These are phyloP conservation scores for Zopfia rhizophila DNA, from an alignment of 2,329 filamentous ascomycete genomes.

Conservation along the genomic window DNA sequence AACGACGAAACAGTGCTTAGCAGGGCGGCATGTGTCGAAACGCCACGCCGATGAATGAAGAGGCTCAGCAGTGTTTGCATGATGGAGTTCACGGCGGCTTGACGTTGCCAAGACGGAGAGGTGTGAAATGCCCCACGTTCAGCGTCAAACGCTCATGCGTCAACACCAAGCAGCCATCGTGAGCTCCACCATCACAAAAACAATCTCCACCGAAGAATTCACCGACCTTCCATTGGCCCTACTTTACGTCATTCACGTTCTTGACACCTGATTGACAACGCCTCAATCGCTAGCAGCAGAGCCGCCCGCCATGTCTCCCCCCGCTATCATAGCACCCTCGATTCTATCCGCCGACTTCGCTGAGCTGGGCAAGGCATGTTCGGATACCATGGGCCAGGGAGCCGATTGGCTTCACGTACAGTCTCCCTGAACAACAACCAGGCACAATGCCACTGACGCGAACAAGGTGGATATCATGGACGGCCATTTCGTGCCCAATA, in stretches of 20 bases:
- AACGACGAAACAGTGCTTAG: conserved; percentile 3
- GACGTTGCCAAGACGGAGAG: conserved; percentile 6
- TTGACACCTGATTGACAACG: background rate
- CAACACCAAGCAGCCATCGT: background rate
- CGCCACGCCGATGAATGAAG: conserved; percentile 2
- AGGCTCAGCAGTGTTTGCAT: conserved; percentile 12
- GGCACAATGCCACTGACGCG: conserved; percentile 67
- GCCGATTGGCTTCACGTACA: conserved; percentile 66
- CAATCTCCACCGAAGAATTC: background rate
- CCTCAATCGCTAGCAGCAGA: conserved; percentile 20
- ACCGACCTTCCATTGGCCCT: background rate
- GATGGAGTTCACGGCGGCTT: conserved; percentile 2
- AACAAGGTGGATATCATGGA: conserved; percentile 98
- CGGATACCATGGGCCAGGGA: conserved; percentile 83
- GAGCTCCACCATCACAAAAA: background rate
- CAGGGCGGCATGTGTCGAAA: conserved; percentile 9
- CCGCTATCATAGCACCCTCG: conserved; percentile 96
- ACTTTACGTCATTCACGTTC: background rate
- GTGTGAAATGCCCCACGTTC: conserved; percentile 1
- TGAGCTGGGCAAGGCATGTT: conserved; percentile 85
- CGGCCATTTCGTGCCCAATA: conserved; percentile 98
- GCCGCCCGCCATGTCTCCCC: conserved; percentile 76
- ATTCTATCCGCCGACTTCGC: conserved; percentile 98
- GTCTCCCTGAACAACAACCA: conserved; percentile 7
- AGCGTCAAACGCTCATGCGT: background rate